phyloP scores from a whole-genome alignment of 768 basidiomycete genomes.

The Dacryopinax primogenitus region DNA sequence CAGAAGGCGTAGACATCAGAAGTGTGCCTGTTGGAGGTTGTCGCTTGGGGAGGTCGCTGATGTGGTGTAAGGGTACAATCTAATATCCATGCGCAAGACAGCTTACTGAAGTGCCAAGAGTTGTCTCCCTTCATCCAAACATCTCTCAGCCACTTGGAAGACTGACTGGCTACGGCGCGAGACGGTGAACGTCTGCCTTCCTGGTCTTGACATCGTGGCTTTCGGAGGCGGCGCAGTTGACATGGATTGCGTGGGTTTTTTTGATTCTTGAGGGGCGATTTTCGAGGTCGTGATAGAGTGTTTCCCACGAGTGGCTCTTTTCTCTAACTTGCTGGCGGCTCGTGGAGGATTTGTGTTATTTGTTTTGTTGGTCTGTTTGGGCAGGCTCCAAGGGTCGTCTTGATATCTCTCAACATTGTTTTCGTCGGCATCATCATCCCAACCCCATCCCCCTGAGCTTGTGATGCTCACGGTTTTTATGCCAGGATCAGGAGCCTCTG shows the following conservation, averaged over 20 bases:
- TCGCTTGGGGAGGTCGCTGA: constrained; percentile 32
- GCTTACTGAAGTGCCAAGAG: constrained; percentile 40
- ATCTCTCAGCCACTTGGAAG: constrained; percentile 44
- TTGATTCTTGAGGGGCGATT: too few species aligned
- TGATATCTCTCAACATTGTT: constrained; percentile 36
- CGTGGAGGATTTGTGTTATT: neutral
- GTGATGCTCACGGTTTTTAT: neutral
- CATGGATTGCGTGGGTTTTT: neutral
- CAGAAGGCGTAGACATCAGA: constrained; percentile 47
- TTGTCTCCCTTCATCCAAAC: constrained; percentile 53
- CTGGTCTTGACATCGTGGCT: neutral
- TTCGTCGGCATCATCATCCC: constrained; percentile 32
- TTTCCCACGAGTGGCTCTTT: neutral
- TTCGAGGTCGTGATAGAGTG: too few species aligned
- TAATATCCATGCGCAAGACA: neutral
- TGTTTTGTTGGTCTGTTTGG: constrained; percentile 5
- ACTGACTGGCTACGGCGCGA: constrained; percentile 45
- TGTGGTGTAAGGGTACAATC: constrained; percentile 14
- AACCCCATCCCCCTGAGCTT: constrained; percentile 30
- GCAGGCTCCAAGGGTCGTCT: constrained; percentile 12
- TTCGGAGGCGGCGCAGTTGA: neutral
- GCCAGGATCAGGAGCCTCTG: constrained; percentile 10
- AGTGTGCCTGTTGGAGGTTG: constrained; percentile 35
- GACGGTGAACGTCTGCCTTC: constrained; percentile 44
- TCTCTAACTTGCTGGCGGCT: neutral